phyloP scores from a whole-genome alignment of 768 basidiomycete species.

The Coprinopsis strossmayeri region DNA sequence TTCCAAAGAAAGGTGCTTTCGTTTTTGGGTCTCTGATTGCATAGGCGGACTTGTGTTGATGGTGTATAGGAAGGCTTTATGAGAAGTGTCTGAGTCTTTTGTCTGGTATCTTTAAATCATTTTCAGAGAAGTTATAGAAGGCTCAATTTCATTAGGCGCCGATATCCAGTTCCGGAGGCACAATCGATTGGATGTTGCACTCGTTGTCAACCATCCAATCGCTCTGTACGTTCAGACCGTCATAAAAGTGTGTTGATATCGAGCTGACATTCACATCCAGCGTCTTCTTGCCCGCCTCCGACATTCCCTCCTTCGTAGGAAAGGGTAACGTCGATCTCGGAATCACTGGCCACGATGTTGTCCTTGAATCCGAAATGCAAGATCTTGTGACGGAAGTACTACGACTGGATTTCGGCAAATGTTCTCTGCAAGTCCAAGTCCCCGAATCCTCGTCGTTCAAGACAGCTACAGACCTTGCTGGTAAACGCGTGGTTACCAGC shows the following conservation, averaged over 20 bases:
- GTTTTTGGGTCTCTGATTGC: conserved; percentile 1
- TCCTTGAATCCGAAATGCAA: conserved; percentile 85
- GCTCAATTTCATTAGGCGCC: conserved; percentile 50
- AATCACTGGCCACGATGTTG: conserved; percentile 97
- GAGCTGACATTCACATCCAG: conserved; percentile 33
- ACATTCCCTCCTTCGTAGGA: conserved; percentile 98
- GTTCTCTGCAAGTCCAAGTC: conserved; percentile 84
- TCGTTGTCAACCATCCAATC: conserved; percentile 90
- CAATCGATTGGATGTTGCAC: conserved; percentile 83
- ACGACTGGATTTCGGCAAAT: conserved; percentile 89
- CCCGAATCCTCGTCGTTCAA: conserved; percentile 70
- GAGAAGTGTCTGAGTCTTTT: conserved; percentile 87
- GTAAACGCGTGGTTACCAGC: conserved; percentile 90
- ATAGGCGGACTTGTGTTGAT: not conserved
- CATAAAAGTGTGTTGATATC: not conserved
- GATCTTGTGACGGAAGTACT: conserved; percentile 71
- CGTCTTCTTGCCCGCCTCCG: conserved; percentile 92
- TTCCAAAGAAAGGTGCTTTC: conserved; percentile 89
- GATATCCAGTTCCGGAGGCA: conserved; percentile 92
- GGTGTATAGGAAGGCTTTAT: conserved; percentile 67
- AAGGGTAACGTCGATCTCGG: conserved; percentile 96
- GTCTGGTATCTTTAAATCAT: conserved; percentile 52
- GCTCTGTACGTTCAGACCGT: conserved; percentile 66
- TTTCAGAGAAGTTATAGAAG: no score
- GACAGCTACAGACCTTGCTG: conserved; percentile 72